Base-by-base conservation (phyloP, 2,329 filamentous ascomycete genomes). In the Lomentospora prolificans region DNA sequence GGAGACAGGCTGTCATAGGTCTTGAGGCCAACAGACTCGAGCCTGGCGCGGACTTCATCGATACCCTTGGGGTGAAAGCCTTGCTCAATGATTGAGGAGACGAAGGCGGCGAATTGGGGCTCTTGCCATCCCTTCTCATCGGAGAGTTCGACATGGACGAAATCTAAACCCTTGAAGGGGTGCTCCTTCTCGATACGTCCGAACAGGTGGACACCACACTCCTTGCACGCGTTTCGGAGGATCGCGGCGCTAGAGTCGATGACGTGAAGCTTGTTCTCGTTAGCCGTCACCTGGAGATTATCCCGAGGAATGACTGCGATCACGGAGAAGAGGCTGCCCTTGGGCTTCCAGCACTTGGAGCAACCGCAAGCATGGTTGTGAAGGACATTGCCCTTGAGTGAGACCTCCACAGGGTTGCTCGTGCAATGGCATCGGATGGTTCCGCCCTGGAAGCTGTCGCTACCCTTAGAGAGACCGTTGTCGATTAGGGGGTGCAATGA, bases 341-440 rank as follows among this genome's bases (percentile, higher is more conserved):
- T 57, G 4, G 84, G 84, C 68, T 86, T 87, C 82, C 82, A 87
- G 77, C 84, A 87, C 67, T 86, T 84, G 55, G 82, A 85, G 70
- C 84, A 87, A 59, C 84, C 84, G 69, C 84, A 87, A 56, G 81
- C 82, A 69, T 87, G 84, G 73, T 87, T 86, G 73, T 86, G 82
- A 2, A 75, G 71, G 56, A 87, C 78, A 62, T 86, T 80, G 64
- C 77, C 71, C 57, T 62, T 66, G 39, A 87, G 73, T 0, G 74
- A 75, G 22, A 87, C 74, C 63, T 81, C 76, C 58, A 87, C 79
- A 25, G 76, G 77, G 65, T 76, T 66, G 59, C 62, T 70, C 9
- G 68, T 56, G 72, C 84, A 87, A 63, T 78, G 76, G 74, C 84
- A 87, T 66, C 72, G 72, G 7, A 87, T 75, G 54, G 75, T 82